Evolutionary conservation across 2,329 filamentous ascomycete species (phyloP), one percentile per base, ranked within the genome.

Genomic region (Diaporthe amygdali): DNA sequence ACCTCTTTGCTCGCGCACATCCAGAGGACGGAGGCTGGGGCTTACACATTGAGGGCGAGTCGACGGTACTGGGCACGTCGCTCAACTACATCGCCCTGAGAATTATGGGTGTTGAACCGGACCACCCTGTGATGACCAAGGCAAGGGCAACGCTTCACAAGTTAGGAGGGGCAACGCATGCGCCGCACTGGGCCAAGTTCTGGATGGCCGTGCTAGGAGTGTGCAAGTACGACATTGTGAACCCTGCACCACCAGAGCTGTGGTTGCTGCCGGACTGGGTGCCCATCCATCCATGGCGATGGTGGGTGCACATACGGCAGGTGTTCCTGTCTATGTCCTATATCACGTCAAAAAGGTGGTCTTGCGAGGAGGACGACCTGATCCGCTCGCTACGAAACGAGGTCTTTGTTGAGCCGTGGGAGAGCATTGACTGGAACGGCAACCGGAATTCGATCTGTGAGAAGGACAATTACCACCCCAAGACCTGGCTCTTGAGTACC

Each of bases 221-320:
- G 5, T 91, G 91, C 78, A 85, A 92, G 34, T 99, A 96, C 95
- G 94, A 97, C 69, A 91, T 96, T 71, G 95, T 98, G 76, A 99
- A 98, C 77, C 96, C 96, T 0, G 91, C 96, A 2, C 96, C 96
- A 1, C 94, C 96, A 0, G 96, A 99, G 83, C 81, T 98, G 54
- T 99, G 96, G 96, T 86, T 97, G 49, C 84, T 98, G 4, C 95
- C 95, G 0, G 94, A 97, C 80, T 97, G 94, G 94, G 88, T 94
- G 3, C 95, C 95, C 0, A 88, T 97, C 78, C 91, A 94, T 6
- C 96, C 96, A 0, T 97, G 95, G 94, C 87, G 94, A 75, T 98
- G 96, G 95, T 98, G 95, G 96, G 94, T 98, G 77, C 96, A 99
- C 77, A 98, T 98, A 81, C 94, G 96, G n/a, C 91, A 93, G 82